Base-by-base conservation (phyloP, 2,329 filamentous ascomycete species). In the Arthrobotrys pseudoclavata region DNA sequence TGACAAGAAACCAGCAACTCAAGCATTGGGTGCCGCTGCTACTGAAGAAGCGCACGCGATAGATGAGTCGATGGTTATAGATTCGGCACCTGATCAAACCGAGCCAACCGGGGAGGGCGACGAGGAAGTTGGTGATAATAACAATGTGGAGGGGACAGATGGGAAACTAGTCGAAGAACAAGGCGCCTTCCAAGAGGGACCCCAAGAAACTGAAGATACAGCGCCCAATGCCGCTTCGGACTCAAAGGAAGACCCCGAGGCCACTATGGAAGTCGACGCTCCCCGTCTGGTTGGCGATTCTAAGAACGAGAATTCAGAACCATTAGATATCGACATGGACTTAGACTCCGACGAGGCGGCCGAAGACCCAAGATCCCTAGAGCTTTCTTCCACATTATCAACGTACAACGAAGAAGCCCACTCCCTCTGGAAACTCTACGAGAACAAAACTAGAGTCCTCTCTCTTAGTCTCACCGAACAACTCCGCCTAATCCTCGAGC, bases 391-490 rank as follows among this genome's bases (percentile, higher is more conserved):
- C 18, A 55, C 37, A 26, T 1, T 63, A 6, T 42, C 42, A 18
- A 13, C 24, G 13, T 55, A 66, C 18, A 83, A 86, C 42, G 85
- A 87, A 26, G 86, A 89, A 79, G 89, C 94, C 26, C 89, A 93
- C 76, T 87, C 89, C 64, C 89, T 95, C 81, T 99, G 96, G 96
- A 88, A 90, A 9, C 87, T 90, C 72, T 96, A 97, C 84, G 94
- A 98, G 84, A 87, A 88, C 77, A 89, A 90, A 69, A 98, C 96
- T 0, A 93, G 96, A 80, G 88, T 91, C 57, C 91, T 97, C 70
- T 96, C 96, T 0, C 89, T 97, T 70, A 91, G 93, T 1, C 87
- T 99, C 13, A 97, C 95, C 0, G 96, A 97, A 80, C 96, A 98
- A 82, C 90, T 99, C 18, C 93, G 96, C 26, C 89, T 99, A 13